Conservation (phyloP, 1,284 basidiomycete genomes). For the Ceratobasidium sp. region DNA sequence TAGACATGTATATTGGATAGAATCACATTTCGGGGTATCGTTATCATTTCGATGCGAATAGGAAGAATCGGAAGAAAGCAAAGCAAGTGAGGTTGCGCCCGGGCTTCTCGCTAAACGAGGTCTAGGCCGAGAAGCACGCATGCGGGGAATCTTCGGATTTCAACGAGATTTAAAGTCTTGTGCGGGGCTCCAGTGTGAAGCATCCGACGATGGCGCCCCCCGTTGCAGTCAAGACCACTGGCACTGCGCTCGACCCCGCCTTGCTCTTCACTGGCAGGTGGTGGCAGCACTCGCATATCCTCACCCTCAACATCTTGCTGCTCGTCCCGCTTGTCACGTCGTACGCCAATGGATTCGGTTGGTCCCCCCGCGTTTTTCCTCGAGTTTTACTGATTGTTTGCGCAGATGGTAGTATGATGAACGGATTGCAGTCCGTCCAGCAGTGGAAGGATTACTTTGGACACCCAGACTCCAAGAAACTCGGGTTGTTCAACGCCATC, state of each 20-base stretch:
- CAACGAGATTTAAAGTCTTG: not conserved
- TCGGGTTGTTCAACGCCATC: conserved; percentile 80
- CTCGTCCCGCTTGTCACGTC: conserved; percentile 68
- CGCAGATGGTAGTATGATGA: conserved; percentile 49
- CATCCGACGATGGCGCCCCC: conserved; percentile 35
- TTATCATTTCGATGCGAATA: too few species aligned
- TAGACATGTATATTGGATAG: too few species aligned
- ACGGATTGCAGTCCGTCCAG: conserved; percentile 45
- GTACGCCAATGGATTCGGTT: conserved; percentile 80
- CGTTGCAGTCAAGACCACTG: conserved; percentile 7
- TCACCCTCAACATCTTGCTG: conserved; percentile 46
- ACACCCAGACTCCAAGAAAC: conserved; percentile 48
- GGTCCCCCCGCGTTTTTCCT: conserved; percentile 48
- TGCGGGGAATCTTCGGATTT: conserved; percentile 25
- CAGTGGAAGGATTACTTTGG: conserved; percentile 46
- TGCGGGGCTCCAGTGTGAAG: conserved; percentile 14
- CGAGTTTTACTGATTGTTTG: not conserved
- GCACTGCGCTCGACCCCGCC: conserved; percentile 21
- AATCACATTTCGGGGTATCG: too few species aligned
- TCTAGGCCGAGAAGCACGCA: not conserved
- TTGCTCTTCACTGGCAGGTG: conserved; percentile 45
- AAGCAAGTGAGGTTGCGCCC: too few species aligned
- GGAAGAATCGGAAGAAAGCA: too few species aligned
- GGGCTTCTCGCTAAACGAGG: too few species aligned
- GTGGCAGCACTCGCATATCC: conserved; percentile 44